A percentile compares a stretch with the other conserved stretches of the same genome.
Evolutionary conservation across 202 grass and related monocot genomes (phyloP).

Genomic region (Tripidium arundinaceum): DNA sequence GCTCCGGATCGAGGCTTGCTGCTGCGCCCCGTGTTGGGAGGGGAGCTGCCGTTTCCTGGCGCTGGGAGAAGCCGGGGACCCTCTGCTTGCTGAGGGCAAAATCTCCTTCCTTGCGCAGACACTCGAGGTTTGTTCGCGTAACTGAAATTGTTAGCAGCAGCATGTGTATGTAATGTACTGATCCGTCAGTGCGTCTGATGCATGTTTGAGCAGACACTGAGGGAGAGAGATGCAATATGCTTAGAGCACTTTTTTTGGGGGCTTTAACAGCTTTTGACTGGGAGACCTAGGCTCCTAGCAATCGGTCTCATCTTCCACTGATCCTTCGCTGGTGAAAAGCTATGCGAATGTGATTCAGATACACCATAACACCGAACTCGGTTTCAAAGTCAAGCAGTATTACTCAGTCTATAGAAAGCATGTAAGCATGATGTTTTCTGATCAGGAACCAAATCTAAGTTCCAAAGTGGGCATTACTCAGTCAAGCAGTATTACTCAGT

Average conservation of each 20-base stretch:
- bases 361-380: neutral
- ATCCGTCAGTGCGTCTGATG: neutral
- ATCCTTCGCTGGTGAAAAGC: no score
- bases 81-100: neutral
- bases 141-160: neutral
- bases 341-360: neutral
- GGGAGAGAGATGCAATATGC: neutral
- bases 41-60: neutral
- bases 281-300: neutral
- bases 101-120: neutral
- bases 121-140: neutral
- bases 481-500: no score
- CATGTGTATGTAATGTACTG: neutral
- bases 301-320: neutral
- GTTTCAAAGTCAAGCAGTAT: neutral
- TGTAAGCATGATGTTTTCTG: no score
- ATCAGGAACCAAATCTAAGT: no score
- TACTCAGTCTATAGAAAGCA: no score
- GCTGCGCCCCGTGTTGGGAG: neutral
- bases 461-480: no score
- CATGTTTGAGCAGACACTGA: neutral
- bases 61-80: neutral
- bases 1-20: constrained; percentile 19
- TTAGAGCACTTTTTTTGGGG: neutral
- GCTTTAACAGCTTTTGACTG: neutral